Evolutionary conservation across 2,329 filamentous ascomycete genomes (phyloP), one percentile per base, ranked within the genome.

Genomic region (Ramularia endophylla): DNA sequence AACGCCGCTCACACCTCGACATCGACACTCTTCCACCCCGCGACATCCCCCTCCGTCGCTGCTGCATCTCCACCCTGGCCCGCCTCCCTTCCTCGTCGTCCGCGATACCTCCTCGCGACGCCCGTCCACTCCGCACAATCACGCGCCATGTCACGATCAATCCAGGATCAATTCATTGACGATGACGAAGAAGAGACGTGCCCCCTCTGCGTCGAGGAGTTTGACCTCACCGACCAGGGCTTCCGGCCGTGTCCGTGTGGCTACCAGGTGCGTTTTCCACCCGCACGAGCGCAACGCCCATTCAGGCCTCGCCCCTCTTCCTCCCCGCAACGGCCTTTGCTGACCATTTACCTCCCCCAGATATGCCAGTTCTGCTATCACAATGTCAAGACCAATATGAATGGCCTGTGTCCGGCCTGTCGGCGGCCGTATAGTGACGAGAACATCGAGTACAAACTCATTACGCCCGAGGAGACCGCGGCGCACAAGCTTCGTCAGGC

Each of bases 331-430:
- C n/a, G n/a, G n/a, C n/a, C n/a, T n/a, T 28, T 28, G 8, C 27
- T 8, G 27, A 8, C n/a, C n/a, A n/a, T n/a, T n/a, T n/a, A n/a
- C 17, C 13, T 12, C 27, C 9, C 27, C 27, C 58, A 95, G 89
- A 90, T 98, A 64, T 98, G 92, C 68, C 94, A 98, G 73, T 98
- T 98, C 69, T 98, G 92, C 70, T 98, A 90, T 73, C 95, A 98
- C 69, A 98, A 97, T 65, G 94, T 98, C 65, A 94, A 94, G 69
- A 94, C 85, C 57, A 95, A 95, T 58, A 88, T 95, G 77, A 97
- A 95, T 62, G 89, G 90, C 27, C 77, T 95, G 43, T 98, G 92
- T 65, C 92, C 92, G n/a, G 94, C 94, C 54, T 98, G 92, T 65
- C 81, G 92, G 67, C 78, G 92, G 63, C 84, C 87, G 5, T 98